These are phyloP conservation scores for Botrytis galanthina DNA, from an alignment of 2,329 filamentous ascomycete genomes.

Conservation along the genomic window DNA sequence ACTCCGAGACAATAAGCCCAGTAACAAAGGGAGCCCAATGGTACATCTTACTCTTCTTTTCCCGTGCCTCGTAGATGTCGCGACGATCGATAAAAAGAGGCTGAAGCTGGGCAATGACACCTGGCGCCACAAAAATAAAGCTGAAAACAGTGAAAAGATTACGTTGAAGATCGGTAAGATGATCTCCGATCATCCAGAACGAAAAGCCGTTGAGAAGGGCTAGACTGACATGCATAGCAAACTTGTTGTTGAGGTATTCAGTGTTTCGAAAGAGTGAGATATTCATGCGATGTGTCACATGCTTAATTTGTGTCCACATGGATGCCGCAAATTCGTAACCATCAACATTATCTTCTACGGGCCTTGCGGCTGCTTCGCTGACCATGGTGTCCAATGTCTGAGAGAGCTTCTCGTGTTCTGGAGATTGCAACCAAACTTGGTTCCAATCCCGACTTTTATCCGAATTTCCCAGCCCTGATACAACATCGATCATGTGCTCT, in stretches of 20 bases:
- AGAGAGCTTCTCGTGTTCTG: slow-evolving; percentile 52
- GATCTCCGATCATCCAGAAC: slow-evolving; percentile 58
- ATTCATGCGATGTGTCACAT: slow-evolving; percentile 33
- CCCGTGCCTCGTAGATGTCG: slow-evolving; percentile 56
- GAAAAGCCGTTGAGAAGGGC: slow-evolving; percentile 61
- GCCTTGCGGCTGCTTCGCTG: slow-evolving; percentile 43
- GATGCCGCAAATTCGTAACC: slow-evolving; percentile 52
- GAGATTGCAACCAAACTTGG: slow-evolving; percentile 62
- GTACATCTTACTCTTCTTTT: slow-evolving; percentile 62
- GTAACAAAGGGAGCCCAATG: slow-evolving; percentile 60
- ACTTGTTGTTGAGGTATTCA: slow-evolving; percentile 52
- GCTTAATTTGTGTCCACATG: slow-evolving; percentile 44
- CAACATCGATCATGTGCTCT: slow-evolving; percentile 46
- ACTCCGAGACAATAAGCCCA: slow-evolving; percentile 48
- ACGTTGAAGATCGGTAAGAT: slow-evolving; percentile 52
- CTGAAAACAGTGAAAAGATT: slow-evolving; percentile 60
- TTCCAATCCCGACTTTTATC: slow-evolving; percentile 62
- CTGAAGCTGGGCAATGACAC: slow-evolving; percentile 57
- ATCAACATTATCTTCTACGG: slow-evolving; percentile 41
- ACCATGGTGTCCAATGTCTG: slow-evolving; percentile 59
- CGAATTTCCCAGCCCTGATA: slow-evolving; percentile 44
- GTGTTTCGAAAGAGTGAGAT: slow-evolving; percentile 63
- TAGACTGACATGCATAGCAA: slow-evolving; percentile 51
- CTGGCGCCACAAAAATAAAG: slow-evolving; percentile 60
- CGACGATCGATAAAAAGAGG: slow-evolving; percentile 56